These are phyloP conservation scores for Ceratobasidium sp. DNA, from an alignment of 1,284 basidiomycete genomes.

Conservation along the genomic window DNA sequence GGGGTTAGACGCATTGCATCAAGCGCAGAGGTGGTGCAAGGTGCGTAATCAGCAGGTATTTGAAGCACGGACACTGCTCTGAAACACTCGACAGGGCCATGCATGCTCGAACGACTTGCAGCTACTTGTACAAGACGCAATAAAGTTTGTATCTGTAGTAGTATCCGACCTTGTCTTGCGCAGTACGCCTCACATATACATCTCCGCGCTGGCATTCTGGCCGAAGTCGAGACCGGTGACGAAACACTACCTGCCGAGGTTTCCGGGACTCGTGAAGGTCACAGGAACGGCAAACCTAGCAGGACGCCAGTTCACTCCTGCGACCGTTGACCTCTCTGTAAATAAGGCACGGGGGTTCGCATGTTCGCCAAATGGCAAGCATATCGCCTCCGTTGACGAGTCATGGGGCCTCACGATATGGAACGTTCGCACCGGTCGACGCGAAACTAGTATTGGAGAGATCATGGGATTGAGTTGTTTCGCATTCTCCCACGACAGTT, in stretches of 20 bases:
- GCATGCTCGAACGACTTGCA: neutral
- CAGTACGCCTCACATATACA: conserved; percentile 49
- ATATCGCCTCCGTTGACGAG: too few relatives aligned
- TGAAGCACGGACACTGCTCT: neutral
- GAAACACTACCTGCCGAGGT: neutral
- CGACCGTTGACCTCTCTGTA: too few relatives aligned
- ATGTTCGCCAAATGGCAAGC: too few relatives aligned
- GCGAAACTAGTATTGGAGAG: too few relatives aligned
- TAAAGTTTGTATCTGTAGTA: conserved; percentile 41
- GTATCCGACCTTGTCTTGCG: conserved; percentile 4
- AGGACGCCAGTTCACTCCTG: too few relatives aligned
- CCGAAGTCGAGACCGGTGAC: conserved; percentile 19
- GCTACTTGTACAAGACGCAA: conserved; percentile 31
- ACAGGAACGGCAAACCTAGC: neutral
- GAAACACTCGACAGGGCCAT: neutral
- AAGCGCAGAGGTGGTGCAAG: neutral
- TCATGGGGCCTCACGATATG: too few relatives aligned
- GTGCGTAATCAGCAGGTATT: neutral
- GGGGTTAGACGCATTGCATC: neutral
- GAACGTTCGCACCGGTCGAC: too few relatives aligned
- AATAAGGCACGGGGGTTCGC: too few relatives aligned
- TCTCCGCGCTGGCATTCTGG: conserved; percentile 48
- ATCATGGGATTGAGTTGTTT: neutral
- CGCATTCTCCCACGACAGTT: too few relatives aligned
- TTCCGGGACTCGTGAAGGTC: neutral